Evolutionary conservation across 208 protist species (phyloP).

Genomic region (Leishmania tarentolae): DNA sequence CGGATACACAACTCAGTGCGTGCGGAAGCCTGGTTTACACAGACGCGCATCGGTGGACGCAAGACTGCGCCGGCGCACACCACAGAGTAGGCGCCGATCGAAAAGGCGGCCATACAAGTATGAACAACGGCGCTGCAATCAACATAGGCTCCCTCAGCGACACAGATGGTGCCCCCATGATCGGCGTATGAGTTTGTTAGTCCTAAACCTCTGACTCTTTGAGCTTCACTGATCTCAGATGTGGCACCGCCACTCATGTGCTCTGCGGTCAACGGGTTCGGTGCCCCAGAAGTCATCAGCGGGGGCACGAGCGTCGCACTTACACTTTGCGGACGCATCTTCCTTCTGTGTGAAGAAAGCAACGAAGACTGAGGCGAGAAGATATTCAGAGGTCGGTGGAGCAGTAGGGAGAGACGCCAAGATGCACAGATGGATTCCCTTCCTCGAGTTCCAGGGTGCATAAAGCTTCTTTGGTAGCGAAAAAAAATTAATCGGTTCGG

Average conservation of each 20-base stretch:
- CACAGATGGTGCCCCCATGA: neutral
- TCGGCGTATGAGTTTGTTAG: conserved; percentile 23
- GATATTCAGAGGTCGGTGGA: neutral
- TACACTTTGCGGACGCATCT: neutral
- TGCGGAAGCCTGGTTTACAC: conserved; percentile 39
- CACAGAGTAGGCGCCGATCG: conserved; percentile 38
- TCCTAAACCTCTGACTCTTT: neutral
- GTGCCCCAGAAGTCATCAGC: conserved; percentile 37
- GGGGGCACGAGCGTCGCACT: conserved; percentile 30
- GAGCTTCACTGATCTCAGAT: neutral
- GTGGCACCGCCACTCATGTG: neutral
- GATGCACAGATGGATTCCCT: neutral
- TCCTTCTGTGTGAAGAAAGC: neutral
- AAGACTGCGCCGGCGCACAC: conserved; percentile 42
- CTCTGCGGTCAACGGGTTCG: neutral
- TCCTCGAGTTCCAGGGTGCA: neutral
- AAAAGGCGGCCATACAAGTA: conserved; percentile 12
- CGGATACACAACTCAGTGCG: conserved; percentile 30
- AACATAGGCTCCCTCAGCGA: neutral
- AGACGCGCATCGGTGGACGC: conserved; percentile 51
- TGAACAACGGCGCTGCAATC: conserved; percentile 32
- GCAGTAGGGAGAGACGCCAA: neutral
- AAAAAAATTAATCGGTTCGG: neutral
- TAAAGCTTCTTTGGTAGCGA: neutral
- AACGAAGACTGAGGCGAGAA: neutral